These are phyloP conservation scores for Phytophthora uliginosa DNA, from an alignment of 352 stramenopile species.

Conservation along the genomic window DNA sequence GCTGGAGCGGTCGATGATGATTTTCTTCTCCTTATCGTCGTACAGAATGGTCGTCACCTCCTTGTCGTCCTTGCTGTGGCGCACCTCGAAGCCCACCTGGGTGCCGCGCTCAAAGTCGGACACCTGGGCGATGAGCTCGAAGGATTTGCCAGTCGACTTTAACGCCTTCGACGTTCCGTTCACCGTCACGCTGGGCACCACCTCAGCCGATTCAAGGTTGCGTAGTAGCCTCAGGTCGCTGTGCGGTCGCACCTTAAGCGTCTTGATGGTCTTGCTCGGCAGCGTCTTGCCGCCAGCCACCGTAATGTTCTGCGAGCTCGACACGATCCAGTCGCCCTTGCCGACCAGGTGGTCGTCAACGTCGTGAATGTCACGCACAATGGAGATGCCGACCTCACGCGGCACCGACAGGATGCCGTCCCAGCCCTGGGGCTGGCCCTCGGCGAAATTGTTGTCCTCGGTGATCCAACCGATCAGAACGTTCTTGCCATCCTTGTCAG, in stretches of 20 bases:
- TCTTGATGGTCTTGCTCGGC: constrained; percentile 77
- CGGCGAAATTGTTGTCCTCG: constrained; percentile 60
- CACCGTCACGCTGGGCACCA: constrained; percentile 35
- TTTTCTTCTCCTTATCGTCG: constrained; percentile 54
- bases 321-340: constrained; percentile 72
- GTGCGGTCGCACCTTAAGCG: constrained; percentile 56
- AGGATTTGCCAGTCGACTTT: constrained; percentile 55
- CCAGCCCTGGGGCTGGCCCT: constrained; percentile 69
- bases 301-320: constrained; percentile 39
- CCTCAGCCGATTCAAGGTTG: constrained; percentile 44
- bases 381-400: constrained; percentile 61
- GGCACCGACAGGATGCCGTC: constrained; percentile 56
- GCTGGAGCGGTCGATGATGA: constrained; percentile 61
- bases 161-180: constrained; percentile 44
- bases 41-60: constrained; percentile 60
- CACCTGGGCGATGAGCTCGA: constrained; percentile 62
- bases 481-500: constrained; percentile 64
- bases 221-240: constrained; percentile 56
- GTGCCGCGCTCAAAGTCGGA: constrained; percentile 42
- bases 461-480: constrained; percentile 75
- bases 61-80: constrained; percentile 40
- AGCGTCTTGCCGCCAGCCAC: constrained; percentile 29
- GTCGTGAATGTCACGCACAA: constrained; percentile 64
- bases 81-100: constrained; percentile 53
- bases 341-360: constrained; percentile 53